These are phyloP conservation scores for Aspergillus sp. DNA, from an alignment of 2,329 filamentous ascomycete genomes.

Conservation along the genomic window DNA sequence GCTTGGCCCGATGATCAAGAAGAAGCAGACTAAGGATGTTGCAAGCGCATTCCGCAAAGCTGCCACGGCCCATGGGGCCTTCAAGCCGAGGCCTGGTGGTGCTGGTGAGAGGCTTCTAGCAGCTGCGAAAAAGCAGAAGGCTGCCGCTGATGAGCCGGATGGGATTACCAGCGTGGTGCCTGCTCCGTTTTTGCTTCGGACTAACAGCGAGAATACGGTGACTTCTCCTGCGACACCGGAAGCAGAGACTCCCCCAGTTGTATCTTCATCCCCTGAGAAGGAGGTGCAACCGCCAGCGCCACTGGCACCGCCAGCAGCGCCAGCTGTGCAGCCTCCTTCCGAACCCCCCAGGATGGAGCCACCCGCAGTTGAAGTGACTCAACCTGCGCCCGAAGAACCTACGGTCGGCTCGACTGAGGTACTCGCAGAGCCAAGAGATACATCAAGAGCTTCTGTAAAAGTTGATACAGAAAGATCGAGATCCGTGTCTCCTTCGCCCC, in stretches of 20 bases:
- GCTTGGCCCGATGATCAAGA: conserved; percentile 87
- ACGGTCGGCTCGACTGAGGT: conserved; percentile 28
- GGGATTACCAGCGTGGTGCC: conserved; percentile 88
- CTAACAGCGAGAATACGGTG: conserved; percentile 43
- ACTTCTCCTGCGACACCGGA: conserved; percentile 33
- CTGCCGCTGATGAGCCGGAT: conserved; percentile 70
- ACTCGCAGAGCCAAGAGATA: conserved; percentile 26
- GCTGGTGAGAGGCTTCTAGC: conserved; percentile 77
- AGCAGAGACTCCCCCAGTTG: conserved; percentile 28
- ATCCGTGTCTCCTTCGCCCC: conserved; percentile 42
- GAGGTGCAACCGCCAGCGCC: conserved; percentile 16
- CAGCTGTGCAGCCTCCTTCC: background rate
- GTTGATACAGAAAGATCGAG: conserved; percentile 28
- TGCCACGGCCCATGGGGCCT: conserved; percentile 68
- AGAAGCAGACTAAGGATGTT: conserved; percentile 71
- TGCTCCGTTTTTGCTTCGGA: conserved; percentile 60
- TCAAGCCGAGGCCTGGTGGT: conserved; percentile 86
- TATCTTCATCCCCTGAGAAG: conserved; percentile 11
- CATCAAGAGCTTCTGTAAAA: conserved; percentile 25
- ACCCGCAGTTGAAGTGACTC: conserved; percentile 45
- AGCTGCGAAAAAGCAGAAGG: conserved; percentile 54
- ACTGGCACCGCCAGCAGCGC: background rate
- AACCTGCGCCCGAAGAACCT: conserved; percentile 33
- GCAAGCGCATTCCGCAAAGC: conserved; percentile 79
- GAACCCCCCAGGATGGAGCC: conserved; percentile 22